Base-by-base conservation (phyloP, 352 stramenopile genomes). In the Globisporangium okanoganense region DNA sequence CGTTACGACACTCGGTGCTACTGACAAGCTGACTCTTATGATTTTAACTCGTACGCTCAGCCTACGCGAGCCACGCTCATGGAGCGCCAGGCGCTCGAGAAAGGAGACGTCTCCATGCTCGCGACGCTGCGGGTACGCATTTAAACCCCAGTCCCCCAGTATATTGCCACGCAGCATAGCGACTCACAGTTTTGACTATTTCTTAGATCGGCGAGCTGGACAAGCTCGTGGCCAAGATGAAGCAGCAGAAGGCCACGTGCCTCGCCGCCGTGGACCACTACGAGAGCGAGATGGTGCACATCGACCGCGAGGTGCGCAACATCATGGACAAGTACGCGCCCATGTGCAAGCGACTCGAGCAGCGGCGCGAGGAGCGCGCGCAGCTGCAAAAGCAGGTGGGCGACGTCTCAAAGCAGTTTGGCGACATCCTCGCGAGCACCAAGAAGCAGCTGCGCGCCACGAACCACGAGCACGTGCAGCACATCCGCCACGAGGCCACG, bases 41-140 rank as follows among this genome's bases (percentile, higher is more conserved):
- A 27, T 35, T 7, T 20, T 49, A 5, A 4, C 24, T 31, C 3
- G 3, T 43, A 16, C 8, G 16, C 29, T 18, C 35, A 88, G 79
- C 61, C 76, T 1, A 76, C 64, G 3, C 73, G 82, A 20, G 61
- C 80, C 58, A 88, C 79, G 43, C 69, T 90, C 22, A 92, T 90
- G 78, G 78, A 90, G 71, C 78, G 79, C 9, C 79, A 92, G 61
- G 67, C 73, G 8, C 55, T 87, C 27, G 79, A 90, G 61, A 90
- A 82, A 62, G 78, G 79, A 31, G 79, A 92, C 56, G 75, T 83
- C 13, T 82, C 82, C 5, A 91, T 91, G 82, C 68, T 91, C 0
- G 82, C 79, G n/a, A 84, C 79, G 0, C 67, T 91, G 4, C 77
- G 79, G 2, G 82, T 91, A 27, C 25, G 51, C 16, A 10, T 47